These are phyloP conservation scores for Thelephora terrestris DNA, from an alignment of 1,284 basidiomycete species.

Conservation along the genomic window DNA sequence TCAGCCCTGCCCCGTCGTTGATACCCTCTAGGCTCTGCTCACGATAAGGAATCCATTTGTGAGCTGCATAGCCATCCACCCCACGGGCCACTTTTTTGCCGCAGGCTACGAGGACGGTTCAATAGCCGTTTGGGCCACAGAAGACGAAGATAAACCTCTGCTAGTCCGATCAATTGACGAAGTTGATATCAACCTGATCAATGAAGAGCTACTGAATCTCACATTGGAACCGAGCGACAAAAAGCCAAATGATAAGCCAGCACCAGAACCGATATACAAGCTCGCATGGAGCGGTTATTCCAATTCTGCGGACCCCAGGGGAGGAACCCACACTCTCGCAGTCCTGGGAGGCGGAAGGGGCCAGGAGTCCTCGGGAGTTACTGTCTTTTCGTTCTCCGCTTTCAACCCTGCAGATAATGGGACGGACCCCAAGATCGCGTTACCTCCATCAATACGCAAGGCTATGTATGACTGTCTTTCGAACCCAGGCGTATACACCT, in stretches of 20 bases:
- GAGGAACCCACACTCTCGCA: constrained; percentile 62
- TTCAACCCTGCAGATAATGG: constrained; percentile 49
- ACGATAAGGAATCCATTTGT: constrained; percentile 64
- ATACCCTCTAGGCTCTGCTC: constrained; percentile 43
- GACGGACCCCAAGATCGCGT: constrained; percentile 20
- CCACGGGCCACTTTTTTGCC: constrained; percentile 59
- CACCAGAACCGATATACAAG: constrained; percentile 81
- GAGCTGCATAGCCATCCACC: constrained; percentile 62
- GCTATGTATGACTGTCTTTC: constrained; percentile 56
- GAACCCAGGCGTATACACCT: constrained; percentile 49
- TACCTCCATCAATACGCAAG: constrained; percentile 47
- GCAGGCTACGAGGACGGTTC: constrained; percentile 81
- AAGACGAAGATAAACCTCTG: constrained; percentile 75
- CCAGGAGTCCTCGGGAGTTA: constrained; percentile 55
- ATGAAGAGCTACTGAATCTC: constrained; percentile 34
- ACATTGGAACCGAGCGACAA: neutral
- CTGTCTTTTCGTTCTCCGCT: constrained; percentile 61
- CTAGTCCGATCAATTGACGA: constrained; percentile 63
- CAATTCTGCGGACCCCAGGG: constrained; percentile 49
- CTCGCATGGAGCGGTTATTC: constrained; percentile 76
- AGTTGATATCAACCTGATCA: constrained; percentile 41
- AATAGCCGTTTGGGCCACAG: constrained; percentile 79
- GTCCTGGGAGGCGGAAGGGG: constrained; percentile 67
- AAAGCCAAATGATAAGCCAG: constrained; percentile 7
- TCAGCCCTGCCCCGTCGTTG: constrained; percentile 2